Base-by-base conservation (phyloP, 345 rosid genomes). In the Gossypium rotundifolium region DNA sequence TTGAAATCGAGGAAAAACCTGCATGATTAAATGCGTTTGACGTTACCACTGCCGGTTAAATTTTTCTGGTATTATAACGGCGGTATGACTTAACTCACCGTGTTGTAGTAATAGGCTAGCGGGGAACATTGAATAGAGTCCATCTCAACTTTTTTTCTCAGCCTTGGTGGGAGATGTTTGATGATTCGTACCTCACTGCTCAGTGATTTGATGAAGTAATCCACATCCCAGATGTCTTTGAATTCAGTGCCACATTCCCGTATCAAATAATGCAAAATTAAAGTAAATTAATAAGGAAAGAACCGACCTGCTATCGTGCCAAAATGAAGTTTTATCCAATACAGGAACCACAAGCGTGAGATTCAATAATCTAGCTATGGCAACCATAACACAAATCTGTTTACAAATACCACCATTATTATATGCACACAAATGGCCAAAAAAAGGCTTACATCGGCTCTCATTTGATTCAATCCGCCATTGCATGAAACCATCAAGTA, bases 311-410 rank as follows among this genome's bases (percentile, higher is more conserved):
- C 90, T 88, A 79, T 94, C 98, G 65, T 85, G 83, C 98, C 98
- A 94, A 78, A 94, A 94, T 38, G 98, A 94, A 66, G 95, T 85
- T 79, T 90, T 94, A 67, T 92, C 97, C 76, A 92, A 83, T 79
- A 92, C 88, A 5, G 98, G 98, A 65, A 94, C 92, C 71, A 92
- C 80, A 29, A 94, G 91, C 33, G 98, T 94, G 71, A 91, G 90
- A 83, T 92, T 91, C 74, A 94, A 80, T 79, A 78, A 85, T 79
- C 97, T 85, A 51, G 98, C 98, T 22, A 94, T 81, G 10, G 90
- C 83, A 38, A 94, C 98, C 98, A 94, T 94, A 75, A 89, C 98
- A 45, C 97, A 94, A 68, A 94, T 94, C 98, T 94, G 88, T 80
- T 66, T 59, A 73, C 54, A 45, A 49, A 33, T 33, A 33, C 40